Base-by-base conservation (phyloP, 768 basidiomycete genomes). In the Psilocybe tampanensis region DNA sequence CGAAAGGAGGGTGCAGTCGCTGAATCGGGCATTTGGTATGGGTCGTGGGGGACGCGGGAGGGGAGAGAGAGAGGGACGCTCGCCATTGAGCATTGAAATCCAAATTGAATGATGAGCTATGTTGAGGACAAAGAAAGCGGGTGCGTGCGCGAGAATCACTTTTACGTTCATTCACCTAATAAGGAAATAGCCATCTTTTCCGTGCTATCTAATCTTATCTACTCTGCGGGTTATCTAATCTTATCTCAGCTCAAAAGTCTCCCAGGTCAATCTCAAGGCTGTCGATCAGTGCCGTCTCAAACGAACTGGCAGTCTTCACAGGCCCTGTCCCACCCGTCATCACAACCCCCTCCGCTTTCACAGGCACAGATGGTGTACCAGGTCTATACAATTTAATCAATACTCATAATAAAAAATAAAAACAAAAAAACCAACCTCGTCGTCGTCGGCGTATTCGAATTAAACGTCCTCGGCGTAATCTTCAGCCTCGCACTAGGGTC, bases 211-310 rank as follows among this genome's bases (percentile, higher is more conserved):
- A 60, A 68, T 68, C 66, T 73, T 70, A 76, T 77, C 74, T 53
- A 23, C 26, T 21, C n/a, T n/a, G n/a, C n/a, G n/a, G n/a, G n/a
- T 44, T 24, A 42, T 55, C 33, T 52, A 29, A 43, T n/a, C n/a
- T n/a, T n/a, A n/a, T n/a, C n/a, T n/a, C n/a, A n/a, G 17, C 36
- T 70, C 76, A 92, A 70, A 92, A 92, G 71, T 92, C 90, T 49
- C 90, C 90, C 44, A 92, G 75, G 69, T 92, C 89, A 57, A 92
- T 79, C 60, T 92, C 89, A 61, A 92, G 79, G 24, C 79, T 79
- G 47, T 88, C 85, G 60, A 89, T 80, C 36, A 90, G 69, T 18
- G 80, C 75, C 5, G 81, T 75, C 66, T 86, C 85, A 51, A 88
- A 76, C 18, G 75, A 73, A 64, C 80, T 80, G 56, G 70, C 64